Conservation (phyloP, 2,329 filamentous ascomycete species). For the Paecilomyces sp. region DNA sequence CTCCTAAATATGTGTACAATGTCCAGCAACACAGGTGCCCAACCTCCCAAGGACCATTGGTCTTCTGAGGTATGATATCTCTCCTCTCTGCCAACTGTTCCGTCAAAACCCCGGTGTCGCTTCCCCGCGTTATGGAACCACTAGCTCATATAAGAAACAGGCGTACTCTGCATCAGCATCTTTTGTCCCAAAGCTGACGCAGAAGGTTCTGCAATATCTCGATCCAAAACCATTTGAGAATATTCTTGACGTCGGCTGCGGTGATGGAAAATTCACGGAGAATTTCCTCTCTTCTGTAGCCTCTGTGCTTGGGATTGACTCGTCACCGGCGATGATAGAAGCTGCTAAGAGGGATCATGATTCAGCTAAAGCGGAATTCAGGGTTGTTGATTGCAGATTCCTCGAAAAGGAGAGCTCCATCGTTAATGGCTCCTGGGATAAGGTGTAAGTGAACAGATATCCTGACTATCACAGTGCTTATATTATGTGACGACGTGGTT, state of each 20-base stretch:
- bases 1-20: not conserved
- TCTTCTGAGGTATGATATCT: constrained; percentile 22
- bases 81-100: not conserved
- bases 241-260: constrained; percentile 58
- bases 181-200: constrained; percentile 57
- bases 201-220: constrained; percentile 53
- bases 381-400: constrained; percentile 28
- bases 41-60: constrained; percentile 27
- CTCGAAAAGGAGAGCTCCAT: constrained; percentile 20
- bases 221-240: constrained; percentile 51
- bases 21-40: not conserved
- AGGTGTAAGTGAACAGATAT: constrained; percentile 37
- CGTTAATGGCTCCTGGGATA: constrained; percentile 34
- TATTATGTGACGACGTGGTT: not conserved
- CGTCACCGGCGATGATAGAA: constrained; percentile 53
- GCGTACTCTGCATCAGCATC: constrained; percentile 55
- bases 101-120: not conserved
- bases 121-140: constrained; percentile 4
- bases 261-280: constrained; percentile 54
- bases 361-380: constrained; percentile 17
- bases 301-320: constrained; percentile 53
- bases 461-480: not conserved
- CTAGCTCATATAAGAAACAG: constrained; percentile 23
- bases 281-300: constrained; percentile 45
- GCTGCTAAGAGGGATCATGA: constrained; percentile 42